A percentile compares a stretch with the other conserved stretches of the same genome.
These are phyloP conservation scores for Didymella exigua DNA, from an alignment of 2,329 filamentous ascomycete species.

Conservation along the genomic window DNA sequence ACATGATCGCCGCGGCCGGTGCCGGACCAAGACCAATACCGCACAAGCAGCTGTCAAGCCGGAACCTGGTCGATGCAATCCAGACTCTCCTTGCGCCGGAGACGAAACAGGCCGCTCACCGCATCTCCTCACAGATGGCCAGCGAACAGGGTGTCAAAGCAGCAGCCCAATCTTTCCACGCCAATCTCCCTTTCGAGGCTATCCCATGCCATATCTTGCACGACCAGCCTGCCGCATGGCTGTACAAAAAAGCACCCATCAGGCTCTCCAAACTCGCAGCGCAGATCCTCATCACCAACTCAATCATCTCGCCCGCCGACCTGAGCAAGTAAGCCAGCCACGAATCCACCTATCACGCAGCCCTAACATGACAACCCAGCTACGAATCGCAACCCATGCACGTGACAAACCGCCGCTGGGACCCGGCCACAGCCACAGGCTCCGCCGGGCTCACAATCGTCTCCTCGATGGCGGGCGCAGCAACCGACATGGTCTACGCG, in stretches of 20 bases:
- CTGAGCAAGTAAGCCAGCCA: constrained; percentile 21
- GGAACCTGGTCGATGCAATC: constrained; percentile 34
- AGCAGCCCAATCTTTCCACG: constrained; percentile 36
- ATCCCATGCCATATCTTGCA: constrained; percentile 30
- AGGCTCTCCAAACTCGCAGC: constrained; percentile 33
- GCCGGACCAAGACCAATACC: constrained; percentile 37
- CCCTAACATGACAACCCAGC: constrained; percentile 10
- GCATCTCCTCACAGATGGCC: constrained; percentile 30
- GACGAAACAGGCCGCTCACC: constrained; percentile 21
- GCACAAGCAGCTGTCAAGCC: constrained; percentile 26
- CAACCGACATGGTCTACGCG: constrained; percentile 60
- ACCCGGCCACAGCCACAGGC: constrained; percentile 69
- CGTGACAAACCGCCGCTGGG: constrained; percentile 53
- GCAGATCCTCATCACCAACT: constrained; percentile 29
- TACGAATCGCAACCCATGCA: constrained; percentile 29
- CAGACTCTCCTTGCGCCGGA: constrained; percentile 27
- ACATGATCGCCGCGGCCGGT: constrained; percentile 38
- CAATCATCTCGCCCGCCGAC: constrained; percentile 21
- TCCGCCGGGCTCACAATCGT: constrained; percentile 63
- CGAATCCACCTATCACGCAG: background rate
- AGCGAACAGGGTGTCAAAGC: constrained; percentile 30
- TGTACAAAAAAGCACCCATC: constrained; percentile 23
- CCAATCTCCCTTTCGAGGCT: constrained; percentile 33
- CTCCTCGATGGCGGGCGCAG: constrained; percentile 61
- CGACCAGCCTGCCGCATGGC: constrained; percentile 31